A percentile compares a stretch with the other conserved stretches of the same genome.
Conservation (phyloP, 495 filamentous ascomycete genomes). For the Aspergillus coremiiformis region DNA sequence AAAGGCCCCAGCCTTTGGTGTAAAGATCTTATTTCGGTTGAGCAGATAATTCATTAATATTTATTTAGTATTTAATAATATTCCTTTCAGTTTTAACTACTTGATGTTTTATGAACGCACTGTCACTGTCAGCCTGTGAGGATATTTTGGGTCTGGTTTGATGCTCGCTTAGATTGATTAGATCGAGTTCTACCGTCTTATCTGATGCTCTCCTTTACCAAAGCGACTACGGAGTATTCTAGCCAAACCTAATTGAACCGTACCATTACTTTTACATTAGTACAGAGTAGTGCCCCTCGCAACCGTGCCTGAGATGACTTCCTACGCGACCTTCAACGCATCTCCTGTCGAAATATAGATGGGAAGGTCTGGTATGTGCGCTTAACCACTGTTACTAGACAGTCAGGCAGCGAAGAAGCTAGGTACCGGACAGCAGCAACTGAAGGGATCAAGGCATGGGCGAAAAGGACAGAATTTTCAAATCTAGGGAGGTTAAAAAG, state of each 20-base stretch:
- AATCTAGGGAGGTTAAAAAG: too few relatives aligned
- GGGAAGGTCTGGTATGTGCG: not conserved
- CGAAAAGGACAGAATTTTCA: not conserved
- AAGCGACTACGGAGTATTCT: not conserved
- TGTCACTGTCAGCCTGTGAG: too few relatives aligned
- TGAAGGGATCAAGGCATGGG: not conserved
- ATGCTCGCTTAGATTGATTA: not conserved
- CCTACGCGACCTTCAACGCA: not conserved
- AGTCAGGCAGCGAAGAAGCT: not conserved
- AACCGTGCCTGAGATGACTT: not conserved
- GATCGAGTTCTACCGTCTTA: not conserved
- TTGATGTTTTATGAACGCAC: not conserved
- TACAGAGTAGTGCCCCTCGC: too few relatives aligned
- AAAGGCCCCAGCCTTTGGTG: conserved; percentile 6
- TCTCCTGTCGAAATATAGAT: not conserved
- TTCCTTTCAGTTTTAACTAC: not conserved
- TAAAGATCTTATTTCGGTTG: not conserved
- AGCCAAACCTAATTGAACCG: not conserved
- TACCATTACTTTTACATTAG: not conserved
- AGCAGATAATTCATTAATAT: too few relatives aligned
- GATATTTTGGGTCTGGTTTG: not conserved
- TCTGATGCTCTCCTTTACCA: not conserved
- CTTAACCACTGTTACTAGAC: not conserved
- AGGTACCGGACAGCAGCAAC: not conserved
- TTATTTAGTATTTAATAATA: too few relatives aligned